These are phyloP conservation scores for Vanrija pseudolonga DNA, from an alignment of 1,284 basidiomycete species.

Conservation along the genomic window DNA sequence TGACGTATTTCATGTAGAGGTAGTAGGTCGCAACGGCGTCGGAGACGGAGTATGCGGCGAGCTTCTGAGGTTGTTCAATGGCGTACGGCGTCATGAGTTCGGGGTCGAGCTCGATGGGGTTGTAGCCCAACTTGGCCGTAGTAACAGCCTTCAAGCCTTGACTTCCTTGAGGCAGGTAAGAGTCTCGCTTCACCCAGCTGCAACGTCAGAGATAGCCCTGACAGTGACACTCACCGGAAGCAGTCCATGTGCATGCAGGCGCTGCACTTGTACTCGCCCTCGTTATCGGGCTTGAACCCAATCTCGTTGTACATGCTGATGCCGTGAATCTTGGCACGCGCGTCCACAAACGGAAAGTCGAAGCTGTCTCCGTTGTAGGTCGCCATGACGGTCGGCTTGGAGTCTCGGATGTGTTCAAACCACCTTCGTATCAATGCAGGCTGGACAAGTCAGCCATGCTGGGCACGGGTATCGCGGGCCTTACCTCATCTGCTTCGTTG, in stretches of 20 bases:
- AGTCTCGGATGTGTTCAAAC: constrained; percentile 89
- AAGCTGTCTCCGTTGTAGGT: constrained; percentile 99
- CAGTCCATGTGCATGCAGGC: constrained; percentile 98
- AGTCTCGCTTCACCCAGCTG: constrained; percentile 96
- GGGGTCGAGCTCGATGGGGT: constrained; percentile 96
- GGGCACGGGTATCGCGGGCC: constrained; percentile 18
- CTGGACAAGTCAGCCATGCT: constrained; percentile 45
- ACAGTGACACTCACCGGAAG: constrained; percentile 60
- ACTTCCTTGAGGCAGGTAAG: constrained; percentile 97
- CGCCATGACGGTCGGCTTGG: constrained; percentile 93
- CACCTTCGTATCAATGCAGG: constrained; percentile 76
- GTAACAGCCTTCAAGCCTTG: constrained; percentile 99
- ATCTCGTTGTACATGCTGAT: constrained; percentile 96
- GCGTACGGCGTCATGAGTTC: constrained; percentile 99
- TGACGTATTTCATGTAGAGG: constrained; percentile 99
- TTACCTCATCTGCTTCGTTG: constrained; percentile 89
- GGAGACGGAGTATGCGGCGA: constrained; percentile 98
- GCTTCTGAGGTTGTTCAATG: constrained; percentile 87
- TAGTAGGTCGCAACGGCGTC: constrained; percentile 99
- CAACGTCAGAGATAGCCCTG: background rate
- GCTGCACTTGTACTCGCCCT: constrained; percentile 93
- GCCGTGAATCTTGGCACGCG: constrained; percentile 78
- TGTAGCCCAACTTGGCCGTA: constrained; percentile 92
- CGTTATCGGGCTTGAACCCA: constrained; percentile 85
- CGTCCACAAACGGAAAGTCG: constrained; percentile 97